phyloP scores from a whole-genome alignment of 345 rosid species.

The Gossypium anomalum region DNA sequence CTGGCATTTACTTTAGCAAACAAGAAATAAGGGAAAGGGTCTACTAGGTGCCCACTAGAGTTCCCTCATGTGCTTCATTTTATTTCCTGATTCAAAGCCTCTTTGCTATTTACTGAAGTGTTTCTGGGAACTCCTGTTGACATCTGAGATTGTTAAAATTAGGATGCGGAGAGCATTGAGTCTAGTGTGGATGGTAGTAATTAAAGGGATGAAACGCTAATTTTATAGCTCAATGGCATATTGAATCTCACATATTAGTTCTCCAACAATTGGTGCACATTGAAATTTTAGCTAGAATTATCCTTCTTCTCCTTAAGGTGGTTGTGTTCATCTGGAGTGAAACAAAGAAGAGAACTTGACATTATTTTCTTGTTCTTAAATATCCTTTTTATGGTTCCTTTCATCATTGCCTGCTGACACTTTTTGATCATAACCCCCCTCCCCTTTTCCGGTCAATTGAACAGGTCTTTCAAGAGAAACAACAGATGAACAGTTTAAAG shows the following conservation, averaged over 20 bases:
- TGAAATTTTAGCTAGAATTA: background rate
- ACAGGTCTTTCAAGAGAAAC: constrained; percentile 6
- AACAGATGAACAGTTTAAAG: constrained; percentile 2
- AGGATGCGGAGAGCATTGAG: background rate
- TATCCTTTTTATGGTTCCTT: background rate
- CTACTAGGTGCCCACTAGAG: constrained; percentile 9
- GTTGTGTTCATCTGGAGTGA: background rate
- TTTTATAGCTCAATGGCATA: background rate
- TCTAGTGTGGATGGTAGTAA: background rate
- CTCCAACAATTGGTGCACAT: background rate
- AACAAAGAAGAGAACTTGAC: background rate
- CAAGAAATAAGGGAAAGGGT: background rate
- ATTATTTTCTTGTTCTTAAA: background rate
- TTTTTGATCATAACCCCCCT: background rate
- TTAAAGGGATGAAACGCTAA: background rate
- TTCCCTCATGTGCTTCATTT: constrained; percentile 11
- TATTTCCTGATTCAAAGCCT: background rate
- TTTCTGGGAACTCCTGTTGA: constrained; percentile 12
- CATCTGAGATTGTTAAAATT: constrained; percentile 1
- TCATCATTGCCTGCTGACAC: background rate
- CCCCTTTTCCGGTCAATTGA: background rate
- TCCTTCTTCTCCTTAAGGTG: background rate
- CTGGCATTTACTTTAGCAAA: constrained; percentile 1
- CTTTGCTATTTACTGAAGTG: background rate
- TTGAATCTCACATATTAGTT: background rate